These are phyloP conservation scores for Biscogniauxia sp. DNA, from an alignment of 2,329 filamentous ascomycete genomes.

Conservation along the genomic window DNA sequence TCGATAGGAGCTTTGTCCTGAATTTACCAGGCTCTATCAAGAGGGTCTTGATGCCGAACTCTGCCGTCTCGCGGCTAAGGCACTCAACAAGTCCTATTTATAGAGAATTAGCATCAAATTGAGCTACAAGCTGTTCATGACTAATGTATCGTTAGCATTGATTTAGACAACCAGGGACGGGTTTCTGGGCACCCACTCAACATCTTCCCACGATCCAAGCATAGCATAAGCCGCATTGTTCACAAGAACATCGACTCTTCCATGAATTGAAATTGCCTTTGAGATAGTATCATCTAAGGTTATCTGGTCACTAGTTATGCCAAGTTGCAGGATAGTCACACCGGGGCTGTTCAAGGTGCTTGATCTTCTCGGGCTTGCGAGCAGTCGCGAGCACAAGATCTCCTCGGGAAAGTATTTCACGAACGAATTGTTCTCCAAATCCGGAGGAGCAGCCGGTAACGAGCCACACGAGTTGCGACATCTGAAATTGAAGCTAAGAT, in stretches of 20 bases:
- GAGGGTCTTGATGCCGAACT: conserved; percentile 16
- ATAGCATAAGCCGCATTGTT: conserved; percentile 18
- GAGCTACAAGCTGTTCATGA: conserved; percentile 6
- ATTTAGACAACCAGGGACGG: background rate
- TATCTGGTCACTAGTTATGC: conserved; percentile 16
- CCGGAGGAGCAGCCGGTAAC: conserved; percentile 20
- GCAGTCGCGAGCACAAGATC: conserved; percentile 15
- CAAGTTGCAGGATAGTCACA: conserved; percentile 13
- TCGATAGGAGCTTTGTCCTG: conserved; percentile 15
- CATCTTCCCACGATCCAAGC: conserved; percentile 14
- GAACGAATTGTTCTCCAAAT: conserved; percentile 15
- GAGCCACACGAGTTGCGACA: conserved; percentile 16
- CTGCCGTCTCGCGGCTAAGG: conserved; percentile 12
- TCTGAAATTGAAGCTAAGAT: background rate
- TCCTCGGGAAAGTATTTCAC: conserved; percentile 12
- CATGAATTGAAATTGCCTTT: conserved; percentile 15
- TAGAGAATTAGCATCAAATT: conserved; percentile 16
- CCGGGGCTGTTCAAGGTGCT: conserved; percentile 12
- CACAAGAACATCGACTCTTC: conserved; percentile 19
- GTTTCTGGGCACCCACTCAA: conserved; percentile 9
- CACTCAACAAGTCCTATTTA: conserved; percentile 14
- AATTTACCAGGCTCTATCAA: conserved; percentile 19
- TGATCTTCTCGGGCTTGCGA: conserved; percentile 13
- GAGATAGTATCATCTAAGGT: conserved; percentile 9
- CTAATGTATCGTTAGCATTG: background rate